Conservation (phyloP, 371 early-diverging fungal species). For the Capniomyces stellatus region DNA sequence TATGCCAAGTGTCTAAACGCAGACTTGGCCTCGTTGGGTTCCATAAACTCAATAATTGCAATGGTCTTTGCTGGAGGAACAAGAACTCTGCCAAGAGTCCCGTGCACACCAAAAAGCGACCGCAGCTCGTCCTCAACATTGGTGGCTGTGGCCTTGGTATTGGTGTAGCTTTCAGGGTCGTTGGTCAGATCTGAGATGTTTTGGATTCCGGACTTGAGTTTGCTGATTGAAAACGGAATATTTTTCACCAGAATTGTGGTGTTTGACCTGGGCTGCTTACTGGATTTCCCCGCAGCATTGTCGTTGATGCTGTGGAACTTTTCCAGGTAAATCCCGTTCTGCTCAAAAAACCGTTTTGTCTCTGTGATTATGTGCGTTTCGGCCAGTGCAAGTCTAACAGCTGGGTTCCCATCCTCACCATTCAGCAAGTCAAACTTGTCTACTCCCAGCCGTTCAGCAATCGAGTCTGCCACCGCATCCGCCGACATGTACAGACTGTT, state of each 20-base stretch:
- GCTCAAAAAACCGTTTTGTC: constrained; percentile 76
- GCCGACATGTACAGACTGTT: constrained; percentile 87
- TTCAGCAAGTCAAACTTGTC: constrained; percentile 65
- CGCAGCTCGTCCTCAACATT: constrained; percentile 63
- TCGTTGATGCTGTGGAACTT: constrained; percentile 33
- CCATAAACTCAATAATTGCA: constrained; percentile 82
- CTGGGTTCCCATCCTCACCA: constrained; percentile 33
- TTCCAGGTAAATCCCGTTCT: constrained; percentile 63
- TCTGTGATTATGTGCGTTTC: constrained; percentile 90
- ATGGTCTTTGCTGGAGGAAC: constrained; percentile 89
- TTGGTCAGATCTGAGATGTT: too few relatives aligned
- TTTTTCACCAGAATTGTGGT: constrained; percentile 89
- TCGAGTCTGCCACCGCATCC: constrained; percentile 85
- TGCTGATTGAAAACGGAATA: constrained; percentile 39
- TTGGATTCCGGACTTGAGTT: too few relatives aligned
- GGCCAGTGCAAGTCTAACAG: constrained; percentile 84
- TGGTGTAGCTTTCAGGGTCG: background rate
- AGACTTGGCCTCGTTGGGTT: constrained; percentile 71
- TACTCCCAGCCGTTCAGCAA: constrained; percentile 75
- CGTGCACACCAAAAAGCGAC: constrained; percentile 65
- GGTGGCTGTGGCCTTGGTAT: constrained; percentile 1
- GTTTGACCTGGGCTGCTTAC: constrained; percentile 54
- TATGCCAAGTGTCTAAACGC: constrained; percentile 84
- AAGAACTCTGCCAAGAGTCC: constrained; percentile 69
- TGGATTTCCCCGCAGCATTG: background rate